phyloP scores from a whole-genome alignment of 2,329 filamentous ascomycete species.

The Aspergillus neotritici region DNA sequence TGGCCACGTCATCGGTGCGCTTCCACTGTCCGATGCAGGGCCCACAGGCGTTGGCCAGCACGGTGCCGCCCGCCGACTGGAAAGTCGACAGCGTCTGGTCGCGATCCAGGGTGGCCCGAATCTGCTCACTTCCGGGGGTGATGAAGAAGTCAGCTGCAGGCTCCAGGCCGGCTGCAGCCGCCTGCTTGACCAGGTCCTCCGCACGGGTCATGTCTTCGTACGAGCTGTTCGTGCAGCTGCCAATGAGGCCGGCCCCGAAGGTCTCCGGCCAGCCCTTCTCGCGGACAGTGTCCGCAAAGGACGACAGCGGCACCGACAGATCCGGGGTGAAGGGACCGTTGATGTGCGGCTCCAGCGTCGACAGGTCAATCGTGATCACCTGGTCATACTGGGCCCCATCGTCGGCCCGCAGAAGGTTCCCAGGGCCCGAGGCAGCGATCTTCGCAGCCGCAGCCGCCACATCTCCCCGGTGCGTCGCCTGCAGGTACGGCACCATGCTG shows the following conservation, averaged over 20 bases:
- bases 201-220: constrained; percentile 98
- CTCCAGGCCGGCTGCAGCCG: constrained; percentile 79
- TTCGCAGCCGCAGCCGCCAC: constrained; percentile 63
- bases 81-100: constrained; percentile 85
- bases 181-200: constrained; percentile 88
- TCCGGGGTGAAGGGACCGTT: constrained; percentile 97
- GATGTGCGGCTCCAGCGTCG: constrained; percentile 85
- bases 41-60: constrained; percentile 92
- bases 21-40: constrained; percentile 95
- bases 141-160: constrained; percentile 91
- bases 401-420: constrained; percentile 69
- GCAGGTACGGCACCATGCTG: constrained; percentile 77
- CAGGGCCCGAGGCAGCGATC: constrained; percentile 54
- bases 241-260: constrained; percentile 88
- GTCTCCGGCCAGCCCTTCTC: constrained; percentile 85
- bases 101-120: constrained; percentile 85
- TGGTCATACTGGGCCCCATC: constrained; percentile 81
- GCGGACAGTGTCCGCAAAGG: constrained; percentile 79
- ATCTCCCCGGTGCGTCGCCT: constrained; percentile 70
- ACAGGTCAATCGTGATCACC: constrained; percentile 83
- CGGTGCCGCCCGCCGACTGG: constrained; percentile 74
- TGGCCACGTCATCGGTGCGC: constrained; percentile 75
- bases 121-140: constrained; percentile 93
- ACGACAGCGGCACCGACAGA: constrained; percentile 82
- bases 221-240: constrained; percentile 97